Evolutionary conservation across 1,139 yeast species (phyloP).

Genomic region (Hyphopichia fennica): DNA sequence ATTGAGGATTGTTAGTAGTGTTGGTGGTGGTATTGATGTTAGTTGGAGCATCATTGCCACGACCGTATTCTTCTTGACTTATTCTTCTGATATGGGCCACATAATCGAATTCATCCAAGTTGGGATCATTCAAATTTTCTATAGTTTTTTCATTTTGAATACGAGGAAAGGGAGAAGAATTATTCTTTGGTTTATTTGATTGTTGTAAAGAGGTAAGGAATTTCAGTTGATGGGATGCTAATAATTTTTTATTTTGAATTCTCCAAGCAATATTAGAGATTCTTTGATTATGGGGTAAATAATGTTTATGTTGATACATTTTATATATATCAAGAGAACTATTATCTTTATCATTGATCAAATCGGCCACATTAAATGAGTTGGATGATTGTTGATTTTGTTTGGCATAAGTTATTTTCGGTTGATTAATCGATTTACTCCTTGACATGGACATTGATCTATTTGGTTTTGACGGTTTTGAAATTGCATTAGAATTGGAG

Average conservation of each 20-base stretch:
- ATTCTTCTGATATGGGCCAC: constrained; percentile 48
- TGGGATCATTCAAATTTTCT: constrained; percentile 21
- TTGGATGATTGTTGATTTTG: not conserved
- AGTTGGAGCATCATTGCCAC: not conserved
- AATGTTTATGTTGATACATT: constrained; percentile 45
- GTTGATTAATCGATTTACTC: not conserved
- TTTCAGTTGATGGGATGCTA: constrained; percentile 8
- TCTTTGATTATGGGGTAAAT: constrained; percentile 45
- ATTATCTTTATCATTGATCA: constrained; percentile 32
- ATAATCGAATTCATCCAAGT: constrained; percentile 46
- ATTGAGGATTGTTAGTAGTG: not conserved
- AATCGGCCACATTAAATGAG: constrained; percentile 6
- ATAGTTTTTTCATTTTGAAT: not conserved
- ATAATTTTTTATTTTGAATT: constrained; percentile 38
- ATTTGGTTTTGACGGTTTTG: not conserved
- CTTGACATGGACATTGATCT: not conserved
- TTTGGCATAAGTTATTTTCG: not conserved
- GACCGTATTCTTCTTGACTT: constrained; percentile 37
- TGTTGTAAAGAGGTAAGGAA: not conserved
- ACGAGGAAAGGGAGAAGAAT: not conserved
- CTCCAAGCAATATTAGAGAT: constrained; percentile 50
- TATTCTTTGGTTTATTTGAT: not conserved
- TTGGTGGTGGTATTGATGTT: not conserved
- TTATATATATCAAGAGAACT: constrained; percentile 35
- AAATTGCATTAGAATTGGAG: too few species aligned